Evolutionary conservation across 352 stramenopile species (phyloP), one percentile per base, ranked within the genome.

Genomic region (Globisporangium uncinulatum): DNA sequence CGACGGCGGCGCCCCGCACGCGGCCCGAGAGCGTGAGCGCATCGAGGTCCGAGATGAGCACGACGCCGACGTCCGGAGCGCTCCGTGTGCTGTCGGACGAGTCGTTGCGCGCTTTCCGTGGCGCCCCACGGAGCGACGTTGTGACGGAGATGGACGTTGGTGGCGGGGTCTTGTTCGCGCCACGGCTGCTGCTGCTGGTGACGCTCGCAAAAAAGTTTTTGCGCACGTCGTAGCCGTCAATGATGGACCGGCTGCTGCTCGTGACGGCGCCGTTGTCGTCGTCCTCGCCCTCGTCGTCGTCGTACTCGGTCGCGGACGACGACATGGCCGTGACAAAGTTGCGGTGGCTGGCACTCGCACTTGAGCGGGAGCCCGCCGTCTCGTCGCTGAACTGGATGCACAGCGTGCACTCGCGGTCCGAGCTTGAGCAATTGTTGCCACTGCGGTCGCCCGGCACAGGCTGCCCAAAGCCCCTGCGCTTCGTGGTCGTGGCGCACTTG

Each of bases 21-120:
- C 70, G 78, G 39, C 74, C 72, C n/a, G 75, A 76, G 36, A 90
- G 69, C 39, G 80, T 83, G 21, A 86, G 57, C 47, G 67, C 72
- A 29, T 90, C 80, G 29, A 87, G 60, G 36, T 90, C 80, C 24
- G 76, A 84, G 37, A 90, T 56, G 54, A 90, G 57, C 56, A 90
- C 69, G 8, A 90, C 62, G 32, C 80, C 78, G 5, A 41, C 56
- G 14, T 62, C 56, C n/a, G 69, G 65, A 1, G 56, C 51, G 21
- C 72, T 84, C 29, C 45, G 47, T 42, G 37, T 68, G 36, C 67
- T 79, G 19, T 84, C 72, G 14, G 59, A 66, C 29, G 79, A 87
- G 45, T 64, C 67, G n/a, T 65, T 70, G 13, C 71, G 73, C 48
- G 66, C 59, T 54, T 86, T 89, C 39, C 57, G 45, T 0, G 45